Percentiles rank a stretch among this genome's conserved stretches.
These are phyloP conservation scores for Yamadazyma diospyri DNA, from an alignment of 1,139 yeast genomes.

Conservation along the genomic window DNA sequence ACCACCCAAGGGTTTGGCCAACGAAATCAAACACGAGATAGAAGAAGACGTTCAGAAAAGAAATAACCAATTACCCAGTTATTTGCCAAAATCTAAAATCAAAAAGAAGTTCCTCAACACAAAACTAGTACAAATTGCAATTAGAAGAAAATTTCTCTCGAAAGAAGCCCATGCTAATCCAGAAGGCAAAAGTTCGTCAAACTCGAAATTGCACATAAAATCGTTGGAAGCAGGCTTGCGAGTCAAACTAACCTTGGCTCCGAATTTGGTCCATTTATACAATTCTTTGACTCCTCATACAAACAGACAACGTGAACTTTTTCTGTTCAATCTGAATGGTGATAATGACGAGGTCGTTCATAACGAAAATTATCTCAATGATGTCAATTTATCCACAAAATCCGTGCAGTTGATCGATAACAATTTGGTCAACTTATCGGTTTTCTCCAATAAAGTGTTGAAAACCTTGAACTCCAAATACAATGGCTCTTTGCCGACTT, in stretches of 20 bases:
- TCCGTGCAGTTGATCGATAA: conserved; percentile 34
- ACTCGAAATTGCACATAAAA: conserved; percentile 42
- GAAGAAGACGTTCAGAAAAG: conserved; percentile 7
- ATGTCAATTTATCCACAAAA: conserved; percentile 17
- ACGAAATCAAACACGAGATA: conserved; percentile 11
- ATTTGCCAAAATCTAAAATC: conserved; percentile 22
- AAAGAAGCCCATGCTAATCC: conserved; percentile 4
- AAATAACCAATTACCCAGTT: conserved; percentile 1
- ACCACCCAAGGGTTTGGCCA: conserved; percentile 11
- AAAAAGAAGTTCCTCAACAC: conserved; percentile 21
- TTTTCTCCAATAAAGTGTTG: conserved; percentile 34
- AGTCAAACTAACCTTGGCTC: conserved; percentile 44
- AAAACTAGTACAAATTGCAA: conserved; percentile 36
- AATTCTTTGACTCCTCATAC: conserved; percentile 39
- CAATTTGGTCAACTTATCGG: conserved; percentile 34
- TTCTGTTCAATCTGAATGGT: conserved; percentile 9
- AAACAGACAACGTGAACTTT: conserved; percentile 14
- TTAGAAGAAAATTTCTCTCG: conserved; percentile 28
- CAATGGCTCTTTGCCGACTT: conserved; percentile 26
- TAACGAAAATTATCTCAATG: conserved; percentile 14
- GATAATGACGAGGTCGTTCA: conserved; percentile 5
- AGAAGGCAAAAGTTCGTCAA: conserved; percentile 3
- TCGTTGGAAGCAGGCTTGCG: conserved; percentile 53
- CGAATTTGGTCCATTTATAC: conserved; percentile 41
- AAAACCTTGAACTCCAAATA: conserved; percentile 20